Conservation (phyloP, 2,329 filamentous ascomycete genomes). For the Alternaria gansuensis region DNA sequence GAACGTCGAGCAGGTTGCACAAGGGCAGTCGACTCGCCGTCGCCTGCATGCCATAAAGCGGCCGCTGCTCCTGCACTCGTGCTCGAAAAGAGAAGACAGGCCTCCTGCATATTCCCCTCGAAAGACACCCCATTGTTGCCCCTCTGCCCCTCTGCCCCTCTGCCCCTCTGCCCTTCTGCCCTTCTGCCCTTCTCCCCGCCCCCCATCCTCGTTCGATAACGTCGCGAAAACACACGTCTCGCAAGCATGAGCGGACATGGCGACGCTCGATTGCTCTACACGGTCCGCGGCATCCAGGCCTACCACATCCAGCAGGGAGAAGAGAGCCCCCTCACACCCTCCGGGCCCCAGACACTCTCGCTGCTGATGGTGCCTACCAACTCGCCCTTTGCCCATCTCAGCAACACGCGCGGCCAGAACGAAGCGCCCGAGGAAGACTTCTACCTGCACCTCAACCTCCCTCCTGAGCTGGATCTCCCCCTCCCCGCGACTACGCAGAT, state of each 20-base stretch:
- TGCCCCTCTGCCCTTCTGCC: not conserved
- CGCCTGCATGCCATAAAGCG: constrained; percentile 28
- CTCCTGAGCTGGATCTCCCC: constrained; percentile 91
- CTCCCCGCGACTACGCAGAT: constrained; percentile 96
- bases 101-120: constrained; percentile 16
- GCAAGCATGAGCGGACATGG: constrained; percentile 60
- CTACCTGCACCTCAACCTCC: constrained; percentile 93
- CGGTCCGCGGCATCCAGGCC: constrained; percentile 83
- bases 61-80: constrained; percentile 11
- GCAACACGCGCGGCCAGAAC: constrained; percentile 65
- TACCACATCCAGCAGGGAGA: constrained; percentile 90
- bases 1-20: constrained; percentile 27
- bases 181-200: not conserved
- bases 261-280: constrained; percentile 65
- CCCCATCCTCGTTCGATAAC: constrained; percentile 14
- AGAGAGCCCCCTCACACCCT: constrained; percentile 81
- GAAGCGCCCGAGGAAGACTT: constrained; percentile 76
- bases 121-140: constrained; percentile 1
- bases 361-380: constrained; percentile 95
- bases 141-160: not conserved
- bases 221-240: constrained; percentile 21
- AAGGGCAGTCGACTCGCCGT: constrained; percentile 14
- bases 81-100: constrained; percentile 26
- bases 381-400: constrained; percentile 69
- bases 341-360: constrained; percentile 89